phyloP scores from a whole-genome alignment of 345 rosid genomes.

The Litchi chinensis region DNA sequence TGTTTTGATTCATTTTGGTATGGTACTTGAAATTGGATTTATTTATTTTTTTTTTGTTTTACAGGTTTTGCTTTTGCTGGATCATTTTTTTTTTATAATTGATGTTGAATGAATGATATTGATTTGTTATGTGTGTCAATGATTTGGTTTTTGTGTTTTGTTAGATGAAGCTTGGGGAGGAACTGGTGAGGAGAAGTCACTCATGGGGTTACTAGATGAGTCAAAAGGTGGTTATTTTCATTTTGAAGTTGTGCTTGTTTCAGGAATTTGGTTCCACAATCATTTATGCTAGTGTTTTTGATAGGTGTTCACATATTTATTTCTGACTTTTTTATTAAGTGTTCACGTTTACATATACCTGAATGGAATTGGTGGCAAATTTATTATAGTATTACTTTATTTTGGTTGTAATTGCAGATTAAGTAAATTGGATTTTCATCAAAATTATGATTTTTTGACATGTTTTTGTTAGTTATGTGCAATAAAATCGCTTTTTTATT shows the following conservation, averaged over 20 bases:
- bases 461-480: neutral
- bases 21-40: no score
- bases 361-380: neutral
- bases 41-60: no score
- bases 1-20: no score
- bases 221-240: no score
- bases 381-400: neutral
- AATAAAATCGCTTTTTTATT: conserved; percentile 18
- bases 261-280: no score
- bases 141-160: neutral
- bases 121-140: neutral
- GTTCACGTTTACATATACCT: neutral
- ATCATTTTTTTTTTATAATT: neutral
- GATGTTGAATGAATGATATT: neutral
- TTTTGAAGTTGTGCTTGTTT: no score
- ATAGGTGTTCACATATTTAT: neutral
- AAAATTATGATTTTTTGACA: no score
- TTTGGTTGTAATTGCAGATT: conserved; percentile 31
- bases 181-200: no score
- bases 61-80: neutral
- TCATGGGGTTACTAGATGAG: no score
- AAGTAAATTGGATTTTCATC: conserved; percentile 10
- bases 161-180: no score
- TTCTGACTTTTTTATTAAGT: neutral
- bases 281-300: neutral